Evolutionary conservation across 352 stramenopile species (phyloP), one percentile per base, ranked within the genome.

Genomic region (Phytophthora meadii): DNA sequence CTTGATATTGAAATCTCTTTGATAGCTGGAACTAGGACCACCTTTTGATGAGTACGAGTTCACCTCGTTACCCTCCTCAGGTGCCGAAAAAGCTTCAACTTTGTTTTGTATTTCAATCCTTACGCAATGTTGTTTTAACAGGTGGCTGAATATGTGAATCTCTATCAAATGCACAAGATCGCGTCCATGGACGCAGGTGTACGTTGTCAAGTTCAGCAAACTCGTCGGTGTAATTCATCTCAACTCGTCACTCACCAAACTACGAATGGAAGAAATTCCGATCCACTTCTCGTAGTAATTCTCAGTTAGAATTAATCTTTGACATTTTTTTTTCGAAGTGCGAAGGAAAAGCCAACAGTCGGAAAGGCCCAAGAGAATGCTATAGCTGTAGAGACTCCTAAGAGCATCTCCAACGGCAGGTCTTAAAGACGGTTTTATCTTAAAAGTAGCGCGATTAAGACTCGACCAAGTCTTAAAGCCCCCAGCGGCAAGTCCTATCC

Each of bases 161-260:
- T 94, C 17, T 87, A 77, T 46, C 79, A 76, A 12, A 79, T 94
- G 14, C 85, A 93, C 72, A 88, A 90, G 28, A 70, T 91, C 41
- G 82, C 87, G 6, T 79, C 82, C n/a, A 90, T 93, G 84, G 87
- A 92, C 84, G 11, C 83, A 94, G 46, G 82, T 94, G 12, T 93
- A 92, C 57, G 87, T 93, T 24, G 77, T 87, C 30, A 90, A 90
- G 57, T 62, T 81, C 51, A 83, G 87, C 65, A 82, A 86, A 42
- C 58, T 93, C 3, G 59, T 91, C 2, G 83, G 82, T 7, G 79
- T 89, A 14, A 70, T 94, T 54, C 88, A 93, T 45, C 68, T 93
- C 27, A 81, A 89, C 37, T 74, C 72, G 8, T 89, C 79, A 14
- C 72, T 90, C 15, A 87, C 61, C 51, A 76, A 87, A 56, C 51